Percentiles rank a stretch among this genome's conserved stretches.
phyloP scores from a whole-genome alignment of 1,139 yeast genomes.

The Yamadazyma spencermartinsiae region DNA sequence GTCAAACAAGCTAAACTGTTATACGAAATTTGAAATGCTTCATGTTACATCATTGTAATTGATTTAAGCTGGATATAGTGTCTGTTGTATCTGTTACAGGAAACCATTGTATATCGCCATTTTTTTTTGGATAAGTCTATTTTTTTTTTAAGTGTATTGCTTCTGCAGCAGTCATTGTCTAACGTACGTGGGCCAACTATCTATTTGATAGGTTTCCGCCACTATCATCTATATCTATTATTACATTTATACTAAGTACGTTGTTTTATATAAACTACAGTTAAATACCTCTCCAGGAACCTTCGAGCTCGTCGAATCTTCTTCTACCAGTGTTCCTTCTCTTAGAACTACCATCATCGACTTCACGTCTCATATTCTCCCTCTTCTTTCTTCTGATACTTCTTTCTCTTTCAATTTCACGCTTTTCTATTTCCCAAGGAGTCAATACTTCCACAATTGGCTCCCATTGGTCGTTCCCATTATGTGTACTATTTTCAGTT shows the following conservation, averaged over 20 bases:
- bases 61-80: too few species aligned
- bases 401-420: conserved; percentile 94
- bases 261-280: background rate
- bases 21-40: too few species aligned
- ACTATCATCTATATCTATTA: background rate
- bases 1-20: too few species aligned
- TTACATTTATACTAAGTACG: background rate
- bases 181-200: too few species aligned
- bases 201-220: too few species aligned
- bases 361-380: conserved; percentile 72
- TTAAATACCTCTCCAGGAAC: conserved; percentile 25
- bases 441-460: conserved; percentile 85
- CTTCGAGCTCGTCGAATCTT: conserved; percentile 56
- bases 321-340: conserved; percentile 54
- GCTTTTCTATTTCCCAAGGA: conserved; percentile 90
- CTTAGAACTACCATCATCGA: conserved; percentile 38
- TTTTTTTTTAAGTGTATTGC: too few species aligned
- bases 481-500: conserved; percentile 46
- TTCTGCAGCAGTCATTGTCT: too few species aligned
- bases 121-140: too few species aligned
- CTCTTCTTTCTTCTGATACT: conserved; percentile 88
- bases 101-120: too few species aligned
- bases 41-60: too few species aligned
- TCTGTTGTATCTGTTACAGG: too few species aligned
- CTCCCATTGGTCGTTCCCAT: conserved; percentile 73